Evolutionary conservation across 768 basidiomycete genomes (phyloP).

Genomic region (Mycena filopes): DNA sequence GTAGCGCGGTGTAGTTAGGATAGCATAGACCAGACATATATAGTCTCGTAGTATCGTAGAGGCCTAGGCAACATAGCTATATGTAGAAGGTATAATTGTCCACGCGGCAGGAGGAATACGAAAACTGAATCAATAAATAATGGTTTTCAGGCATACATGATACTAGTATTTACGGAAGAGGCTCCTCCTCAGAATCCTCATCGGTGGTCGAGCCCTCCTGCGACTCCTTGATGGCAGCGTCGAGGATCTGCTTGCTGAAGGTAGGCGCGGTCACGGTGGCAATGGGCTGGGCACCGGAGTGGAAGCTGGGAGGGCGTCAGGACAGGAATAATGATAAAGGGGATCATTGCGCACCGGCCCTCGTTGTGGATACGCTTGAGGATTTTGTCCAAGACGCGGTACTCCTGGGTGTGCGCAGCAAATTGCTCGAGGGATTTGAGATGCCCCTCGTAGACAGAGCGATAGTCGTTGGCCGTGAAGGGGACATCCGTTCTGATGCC

Average conservation of each 20-base stretch:
- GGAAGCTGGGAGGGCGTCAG: constrained; percentile 2
- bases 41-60: too few relatives aligned
- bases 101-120: too few relatives aligned
- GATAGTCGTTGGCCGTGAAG: constrained; percentile 32
- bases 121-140: too few relatives aligned
- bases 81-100: too few relatives aligned
- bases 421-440: constrained; percentile 17
- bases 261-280: constrained; percentile 12
- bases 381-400: constrained; percentile 22
- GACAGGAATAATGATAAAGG: background rate
- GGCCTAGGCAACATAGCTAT: too few relatives aligned
- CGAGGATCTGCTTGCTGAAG: background rate
- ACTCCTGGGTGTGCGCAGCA: background rate
- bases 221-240: constrained; percentile 18
- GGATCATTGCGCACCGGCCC: constrained; percentile 21
- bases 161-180: too few relatives aligned
- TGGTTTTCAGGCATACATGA: too few relatives aligned
- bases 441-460: constrained; percentile 25
- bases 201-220: constrained; percentile 6
- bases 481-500: constrained; percentile 27
- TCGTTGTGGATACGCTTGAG: constrained; percentile 16
- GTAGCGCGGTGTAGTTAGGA: too few relatives aligned
- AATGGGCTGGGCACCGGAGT: too few relatives aligned
- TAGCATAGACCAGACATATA: too few relatives aligned
- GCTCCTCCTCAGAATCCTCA: too few relatives aligned